Evolutionary conservation across 371 early-diverging fungal species (phyloP).

Genomic region (Mortierella sp.): DNA sequence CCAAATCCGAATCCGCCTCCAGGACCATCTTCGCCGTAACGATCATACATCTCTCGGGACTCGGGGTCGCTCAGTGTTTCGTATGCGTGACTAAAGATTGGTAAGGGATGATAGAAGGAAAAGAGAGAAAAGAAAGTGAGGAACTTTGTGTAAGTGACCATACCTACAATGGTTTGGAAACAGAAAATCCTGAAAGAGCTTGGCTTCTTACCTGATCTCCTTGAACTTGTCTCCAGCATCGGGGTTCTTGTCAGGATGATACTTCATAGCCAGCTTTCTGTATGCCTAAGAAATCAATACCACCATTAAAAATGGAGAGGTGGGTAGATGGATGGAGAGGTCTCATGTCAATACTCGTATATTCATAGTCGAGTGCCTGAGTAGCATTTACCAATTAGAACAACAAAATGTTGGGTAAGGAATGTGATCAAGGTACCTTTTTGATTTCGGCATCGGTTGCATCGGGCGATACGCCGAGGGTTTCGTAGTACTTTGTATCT

Average conservation of each 20-base stretch:
- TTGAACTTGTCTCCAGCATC: constrained; percentile 89
- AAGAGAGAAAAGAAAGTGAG: background rate
- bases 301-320: background rate
- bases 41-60: constrained; percentile 88
- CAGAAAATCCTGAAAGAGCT: background rate
- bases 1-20: constrained; percentile 63
- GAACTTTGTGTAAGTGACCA: no score
- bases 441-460: constrained; percentile 90
- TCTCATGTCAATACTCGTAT: background rate
- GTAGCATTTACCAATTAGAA: background rate
- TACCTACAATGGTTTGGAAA: background rate
- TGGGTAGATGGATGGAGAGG: background rate
- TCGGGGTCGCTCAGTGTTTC: constrained; percentile 93
- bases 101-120: background rate
- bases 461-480: constrained; percentile 86
- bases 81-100: constrained; percentile 89
- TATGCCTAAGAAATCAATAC: constrained; percentile 72
- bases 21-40: constrained; percentile 90
- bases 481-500: constrained; percentile 86
- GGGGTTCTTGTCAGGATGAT: constrained; percentile 96
- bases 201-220: constrained; percentile 69
- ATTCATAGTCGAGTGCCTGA: background rate
- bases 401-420: background rate
- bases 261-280: constrained; percentile 91
- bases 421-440: constrained; percentile 62